Evolutionary conservation across 225 moss, liverwort and hornwort species (phyloP), one percentile per base, ranked within the genome.

Genomic region (Anthoceros angustus): DNA sequence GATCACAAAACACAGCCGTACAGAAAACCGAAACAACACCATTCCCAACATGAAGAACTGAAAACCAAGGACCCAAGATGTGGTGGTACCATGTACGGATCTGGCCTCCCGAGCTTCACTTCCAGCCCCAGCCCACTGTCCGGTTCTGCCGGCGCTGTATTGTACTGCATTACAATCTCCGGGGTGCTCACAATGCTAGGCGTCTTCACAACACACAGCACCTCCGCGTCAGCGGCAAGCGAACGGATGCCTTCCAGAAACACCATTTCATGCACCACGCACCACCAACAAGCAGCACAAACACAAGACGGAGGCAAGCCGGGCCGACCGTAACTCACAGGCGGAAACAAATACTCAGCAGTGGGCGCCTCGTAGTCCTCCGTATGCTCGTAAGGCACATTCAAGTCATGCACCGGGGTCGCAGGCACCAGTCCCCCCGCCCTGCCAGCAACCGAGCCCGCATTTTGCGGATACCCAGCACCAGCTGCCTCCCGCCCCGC

Each of bases 111-210:
- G 70, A 78, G 77, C 75, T 84, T 84, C 61, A 71, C 62, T 64
- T 80, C 79, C 61, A 79, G 74, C 42, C 85, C 81, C 71, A 78
- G 76, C 26, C 80, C 75, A 46, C 79, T 69, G 67, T 72, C 76
- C 12, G 70, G 77, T 68, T 68, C 82, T 64, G 74, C 65, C 3
- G 70, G 62, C 61, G 75, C 72, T 64, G 88, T 78, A 67, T 95
- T 85, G 74, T 95, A 88, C 65, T 74, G 85, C 83, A 88, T 85
- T 42, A 90, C 84, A 50, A 84, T 86, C 80, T 95, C 87, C 60
- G 86, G 77, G 25, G 86, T 74, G 66, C 83, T 88, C 18, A 85
- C 82, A 39, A 86, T 60, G 18, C 79, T 75, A 63, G 86, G 74
- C 64, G 84, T 74, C 85, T 85, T 72, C 63, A 18, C 69, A 72